These are phyloP conservation scores for Pleurotus ostreatus DNA, from an alignment of 768 basidiomycete species.

Conservation along the genomic window DNA sequence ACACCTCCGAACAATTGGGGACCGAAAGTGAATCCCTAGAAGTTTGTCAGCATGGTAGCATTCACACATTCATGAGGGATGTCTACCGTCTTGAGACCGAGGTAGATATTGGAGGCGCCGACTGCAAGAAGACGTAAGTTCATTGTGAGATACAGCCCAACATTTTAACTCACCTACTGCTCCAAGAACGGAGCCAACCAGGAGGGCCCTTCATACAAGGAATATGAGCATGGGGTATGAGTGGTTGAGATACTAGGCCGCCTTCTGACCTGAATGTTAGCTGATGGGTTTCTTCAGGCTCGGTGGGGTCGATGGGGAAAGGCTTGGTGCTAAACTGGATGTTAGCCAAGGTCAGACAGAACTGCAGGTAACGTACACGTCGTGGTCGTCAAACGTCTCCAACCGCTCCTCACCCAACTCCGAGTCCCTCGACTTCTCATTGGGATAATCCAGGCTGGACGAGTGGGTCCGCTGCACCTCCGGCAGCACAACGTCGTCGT, in stretches of 20 bases:
- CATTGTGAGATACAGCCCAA: not conserved
- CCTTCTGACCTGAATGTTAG: slow-evolving; percentile 40
- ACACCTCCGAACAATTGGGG: slow-evolving; percentile 50
- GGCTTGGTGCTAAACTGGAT: slow-evolving; percentile 32
- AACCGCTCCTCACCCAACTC: slow-evolving; percentile 21
- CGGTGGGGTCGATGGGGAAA: slow-evolving; percentile 50
- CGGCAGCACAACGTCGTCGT: not conserved
- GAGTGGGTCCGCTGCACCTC: slow-evolving; percentile 6
- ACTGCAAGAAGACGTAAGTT: slow-evolving; percentile 20
- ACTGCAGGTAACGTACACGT: slow-evolving; percentile 28
- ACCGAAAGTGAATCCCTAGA: slow-evolving; percentile 42
- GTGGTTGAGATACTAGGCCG: not conserved
- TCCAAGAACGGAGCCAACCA: slow-evolving; percentile 49
- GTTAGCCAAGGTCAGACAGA: not conserved
- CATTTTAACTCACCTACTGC: slow-evolving; percentile 29
- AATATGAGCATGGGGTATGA: not conserved
- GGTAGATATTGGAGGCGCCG: slow-evolving; percentile 62
- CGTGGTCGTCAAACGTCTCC: slow-evolving; percentile 29
- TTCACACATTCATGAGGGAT: no score
- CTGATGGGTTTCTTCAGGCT: slow-evolving; percentile 44
- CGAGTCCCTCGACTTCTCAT: slow-evolving; percentile 21
- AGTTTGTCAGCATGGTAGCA: not conserved
- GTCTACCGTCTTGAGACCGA: slow-evolving; percentile 56
- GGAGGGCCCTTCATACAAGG: slow-evolving; percentile 30
- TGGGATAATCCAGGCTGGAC: slow-evolving; percentile 11